These are phyloP conservation scores for Glycine soja DNA, from an alignment of 306 rosid species.

Conservation along the genomic window DNA sequence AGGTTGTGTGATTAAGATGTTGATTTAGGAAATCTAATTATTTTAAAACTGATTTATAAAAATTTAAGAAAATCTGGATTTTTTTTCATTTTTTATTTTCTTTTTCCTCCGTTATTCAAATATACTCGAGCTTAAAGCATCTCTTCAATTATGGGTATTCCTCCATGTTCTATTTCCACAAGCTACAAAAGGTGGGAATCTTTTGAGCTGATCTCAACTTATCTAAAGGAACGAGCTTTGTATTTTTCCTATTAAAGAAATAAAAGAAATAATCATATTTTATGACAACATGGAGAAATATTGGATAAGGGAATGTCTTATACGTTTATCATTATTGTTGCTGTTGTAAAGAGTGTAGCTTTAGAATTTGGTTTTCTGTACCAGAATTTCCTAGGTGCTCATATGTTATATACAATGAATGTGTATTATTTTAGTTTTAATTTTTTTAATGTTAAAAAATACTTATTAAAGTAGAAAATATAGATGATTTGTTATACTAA, in stretches of 20 bases:
- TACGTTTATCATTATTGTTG: not conserved
- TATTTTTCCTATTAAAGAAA: constrained; percentile 17
- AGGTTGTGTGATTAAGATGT: too few species aligned
- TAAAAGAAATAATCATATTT: not conserved
- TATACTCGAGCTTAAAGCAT: not conserved
- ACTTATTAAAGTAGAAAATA: not conserved
- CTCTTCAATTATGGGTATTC: constrained; percentile 36
- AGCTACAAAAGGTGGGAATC: constrained; percentile 19
- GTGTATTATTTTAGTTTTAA: not conserved
- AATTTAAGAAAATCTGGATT: not conserved
- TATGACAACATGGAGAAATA: not conserved
- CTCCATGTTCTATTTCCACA: not conserved
- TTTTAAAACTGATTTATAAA: not conserved
- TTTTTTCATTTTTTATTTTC: not conserved
- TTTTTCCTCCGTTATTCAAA: not conserved
- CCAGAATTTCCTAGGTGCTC: not conserved
- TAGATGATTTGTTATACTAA: not conserved
- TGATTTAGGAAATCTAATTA: too few species aligned
- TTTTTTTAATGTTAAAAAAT: not conserved
- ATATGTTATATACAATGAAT: not conserved
- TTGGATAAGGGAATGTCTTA: constrained; percentile 18
- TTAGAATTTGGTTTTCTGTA: not conserved
- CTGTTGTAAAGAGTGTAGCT: not conserved
- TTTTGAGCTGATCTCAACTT: constrained; percentile 35
- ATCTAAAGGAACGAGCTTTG: constrained; percentile 19